These are phyloP conservation scores for Piromyces sp. DNA, from an alignment of 192 early-diverging fungal species.

Conservation along the genomic window DNA sequence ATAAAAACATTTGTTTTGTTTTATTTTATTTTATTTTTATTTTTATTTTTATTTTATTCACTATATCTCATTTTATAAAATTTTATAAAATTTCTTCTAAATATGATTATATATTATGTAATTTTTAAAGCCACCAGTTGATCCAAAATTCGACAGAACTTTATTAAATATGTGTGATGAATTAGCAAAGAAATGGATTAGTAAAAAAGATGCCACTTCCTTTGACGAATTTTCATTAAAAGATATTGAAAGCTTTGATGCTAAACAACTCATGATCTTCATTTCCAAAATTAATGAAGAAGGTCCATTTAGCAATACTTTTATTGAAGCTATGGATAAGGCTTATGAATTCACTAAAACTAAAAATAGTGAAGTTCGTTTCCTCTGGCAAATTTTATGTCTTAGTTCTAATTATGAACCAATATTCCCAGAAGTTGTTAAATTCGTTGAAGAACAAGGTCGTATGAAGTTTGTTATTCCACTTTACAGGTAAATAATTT, in stretches of 20 bases:
- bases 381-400: conserved; percentile 74
- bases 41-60: too few species aligned
- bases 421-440: conserved; percentile 54
- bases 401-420: conserved; percentile 45
- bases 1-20: too few species aligned
- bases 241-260: conserved; percentile 51
- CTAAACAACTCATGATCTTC: conserved; percentile 31
- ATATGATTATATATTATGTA: too few species aligned
- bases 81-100: too few species aligned
- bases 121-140: conserved; percentile 61
- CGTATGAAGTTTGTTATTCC: conserved; percentile 50
- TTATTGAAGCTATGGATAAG: conserved; percentile 49
- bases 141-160: conserved; percentile 66
- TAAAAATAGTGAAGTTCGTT: conserved; percentile 70
- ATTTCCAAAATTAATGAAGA: conserved; percentile 27
- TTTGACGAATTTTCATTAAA: conserved; percentile 34
- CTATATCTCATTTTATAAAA: too few species aligned
- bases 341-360: conserved; percentile 49
- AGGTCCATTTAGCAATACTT: conserved; percentile 33
- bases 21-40: too few species aligned
- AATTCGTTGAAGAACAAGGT: conserved; percentile 72
- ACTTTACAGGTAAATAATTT: conserved; percentile 28
- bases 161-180: conserved; percentile 63
- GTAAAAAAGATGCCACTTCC: conserved; percentile 12
- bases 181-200: conserved; percentile 61